Evolutionary conservation across 768 basidiomycete species (phyloP).

Genomic region (Chalciporus pseudorubinellus): DNA sequence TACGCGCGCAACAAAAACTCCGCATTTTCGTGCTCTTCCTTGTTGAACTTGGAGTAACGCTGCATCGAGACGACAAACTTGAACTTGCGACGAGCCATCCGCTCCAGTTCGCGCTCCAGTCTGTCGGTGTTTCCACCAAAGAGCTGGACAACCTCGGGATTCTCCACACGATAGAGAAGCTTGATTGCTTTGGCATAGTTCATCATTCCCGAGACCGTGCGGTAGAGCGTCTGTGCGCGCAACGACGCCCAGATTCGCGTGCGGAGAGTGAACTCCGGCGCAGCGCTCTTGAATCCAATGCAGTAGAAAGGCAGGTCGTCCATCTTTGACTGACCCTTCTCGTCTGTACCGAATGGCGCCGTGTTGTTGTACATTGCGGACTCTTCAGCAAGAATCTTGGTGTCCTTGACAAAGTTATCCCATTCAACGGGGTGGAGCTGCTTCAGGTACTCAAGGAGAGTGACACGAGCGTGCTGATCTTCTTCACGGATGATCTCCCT

Average conservation of each 20-base stretch:
- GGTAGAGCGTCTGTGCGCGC: slow-evolving; percentile 96
- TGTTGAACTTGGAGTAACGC: slow-evolving; percentile 98
- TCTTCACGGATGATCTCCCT: slow-evolving; percentile 99
- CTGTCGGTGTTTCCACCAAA: slow-evolving; percentile 98
- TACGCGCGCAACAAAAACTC: slow-evolving; percentile 97
- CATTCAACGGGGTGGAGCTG: slow-evolving; percentile 97
- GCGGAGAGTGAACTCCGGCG: slow-evolving; percentile 96
- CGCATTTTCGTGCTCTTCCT: slow-evolving; percentile 98
- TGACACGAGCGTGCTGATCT: slow-evolving; percentile 95
- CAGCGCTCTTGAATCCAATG: slow-evolving; percentile 98
- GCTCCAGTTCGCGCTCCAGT: slow-evolving; percentile 92
- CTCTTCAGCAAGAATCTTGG: slow-evolving; percentile 97
- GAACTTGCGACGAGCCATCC: slow-evolving; percentile 98
- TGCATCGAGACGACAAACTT: slow-evolving; percentile 99
- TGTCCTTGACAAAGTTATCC: slow-evolving; percentile 99
- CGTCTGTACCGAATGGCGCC: slow-evolving; percentile 69
- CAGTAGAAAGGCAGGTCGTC: slow-evolving; percentile 97
- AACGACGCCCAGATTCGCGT: slow-evolving; percentile 99
- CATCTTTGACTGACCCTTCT: slow-evolving; percentile 80
- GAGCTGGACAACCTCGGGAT: slow-evolving; percentile 96
- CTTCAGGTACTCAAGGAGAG: slow-evolving; percentile 95
- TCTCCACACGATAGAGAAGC: slow-evolving; percentile 97
- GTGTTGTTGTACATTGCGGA: slow-evolving; percentile 80
- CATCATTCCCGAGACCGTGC: slow-evolving; percentile 99
- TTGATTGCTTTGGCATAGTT: slow-evolving; percentile 99